Evolutionary conservation across 805 yeast species (phyloP).

Genomic region (Barnettozyma californica): DNA sequence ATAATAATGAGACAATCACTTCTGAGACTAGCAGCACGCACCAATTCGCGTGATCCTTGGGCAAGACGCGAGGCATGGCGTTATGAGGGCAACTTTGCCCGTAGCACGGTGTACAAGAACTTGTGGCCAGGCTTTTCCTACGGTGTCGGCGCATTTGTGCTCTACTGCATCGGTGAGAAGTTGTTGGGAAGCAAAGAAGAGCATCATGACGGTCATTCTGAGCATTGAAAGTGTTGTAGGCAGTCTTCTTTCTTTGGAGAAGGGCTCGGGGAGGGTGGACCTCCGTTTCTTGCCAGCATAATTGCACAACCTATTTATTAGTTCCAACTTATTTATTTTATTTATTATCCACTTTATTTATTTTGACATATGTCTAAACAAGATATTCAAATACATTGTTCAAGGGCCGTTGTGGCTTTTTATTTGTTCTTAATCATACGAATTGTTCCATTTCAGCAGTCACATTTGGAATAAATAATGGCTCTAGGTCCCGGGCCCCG

Average conservation of each 20-base stretch:
- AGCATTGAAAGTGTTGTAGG: not conserved
- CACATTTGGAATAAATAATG: not conserved
- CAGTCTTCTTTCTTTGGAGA: too few species aligned
- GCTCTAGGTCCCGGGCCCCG: too few species aligned
- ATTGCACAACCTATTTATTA: not conserved
- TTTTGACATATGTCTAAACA: not conserved
- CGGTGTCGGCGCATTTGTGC: slow-evolving; percentile 70
- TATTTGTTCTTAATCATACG: too few species aligned
- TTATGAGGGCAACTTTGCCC: slow-evolving; percentile 75
- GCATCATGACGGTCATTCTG: slow-evolving; percentile 8
- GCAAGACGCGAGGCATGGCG: slow-evolving; percentile 84
- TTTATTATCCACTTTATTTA: slow-evolving; percentile 6
- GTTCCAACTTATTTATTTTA: slow-evolving; percentile 2
- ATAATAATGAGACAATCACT: slow-evolving; percentile 17
- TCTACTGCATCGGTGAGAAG: slow-evolving; percentile 43
- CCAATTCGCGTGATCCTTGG: slow-evolving; percentile 37
- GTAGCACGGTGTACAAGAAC: slow-evolving; percentile 60
- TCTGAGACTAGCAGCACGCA: slow-evolving; percentile 12
- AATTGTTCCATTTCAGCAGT: not conserved
- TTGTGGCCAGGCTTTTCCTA: slow-evolving; percentile 78
- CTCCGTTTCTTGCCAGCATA: too few species aligned
- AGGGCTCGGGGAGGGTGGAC: too few species aligned
- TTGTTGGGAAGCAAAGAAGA: slow-evolving; percentile 13
- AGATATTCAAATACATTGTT: not conserved
- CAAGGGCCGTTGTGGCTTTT: not conserved